Percentiles rank a stretch among this genome's conserved stretches.
Conservation (phyloP, 768 basidiomycete genomes). For the Rossbeevera mucosa region DNA sequence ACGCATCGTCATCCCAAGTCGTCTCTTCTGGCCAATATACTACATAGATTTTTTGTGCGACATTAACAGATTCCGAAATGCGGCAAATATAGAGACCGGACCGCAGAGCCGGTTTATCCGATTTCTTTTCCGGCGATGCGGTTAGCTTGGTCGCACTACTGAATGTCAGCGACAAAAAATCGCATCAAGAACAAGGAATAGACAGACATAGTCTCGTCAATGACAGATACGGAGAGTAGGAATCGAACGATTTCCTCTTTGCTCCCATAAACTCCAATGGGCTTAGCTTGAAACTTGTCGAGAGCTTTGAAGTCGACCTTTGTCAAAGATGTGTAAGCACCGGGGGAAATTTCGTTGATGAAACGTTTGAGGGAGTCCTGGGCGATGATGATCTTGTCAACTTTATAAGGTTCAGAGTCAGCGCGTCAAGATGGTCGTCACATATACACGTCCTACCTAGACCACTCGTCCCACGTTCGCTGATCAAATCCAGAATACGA, state of each 20-base stretch:
- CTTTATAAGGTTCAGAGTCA: constrained; percentile 27
- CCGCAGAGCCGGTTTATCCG: constrained; percentile 30
- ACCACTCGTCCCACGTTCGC: constrained; percentile 46
- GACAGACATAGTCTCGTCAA: constrained; percentile 40
- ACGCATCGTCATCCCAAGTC: constrained; percentile 52
- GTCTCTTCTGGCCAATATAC: constrained; percentile 61
- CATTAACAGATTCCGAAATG: constrained; percentile 1
- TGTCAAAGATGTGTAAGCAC: constrained; percentile 50
- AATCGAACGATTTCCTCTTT: constrained; percentile 47
- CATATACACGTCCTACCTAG: constrained; percentile 36
- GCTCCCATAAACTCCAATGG: constrained; percentile 55
- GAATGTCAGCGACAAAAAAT: background rate
- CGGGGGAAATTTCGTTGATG: constrained; percentile 45
- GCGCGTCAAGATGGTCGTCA: background rate
- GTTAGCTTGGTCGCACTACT: constrained; percentile 13
- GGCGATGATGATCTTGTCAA: constrained; percentile 60
- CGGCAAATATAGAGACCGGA: constrained; percentile 49
- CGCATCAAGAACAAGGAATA: background rate
- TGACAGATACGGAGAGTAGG: constrained; percentile 33
- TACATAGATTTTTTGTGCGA: constrained; percentile 35
- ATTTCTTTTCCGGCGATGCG: background rate
- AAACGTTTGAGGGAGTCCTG: constrained; percentile 47
- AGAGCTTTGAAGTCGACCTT: constrained; percentile 54
- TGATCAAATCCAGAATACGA: constrained; percentile 51
- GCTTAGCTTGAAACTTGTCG: constrained; percentile 42